Percentiles rank a stretch among this genome's conserved stretches.
Evolutionary conservation across 495 filamentous ascomycete species (phyloP).

Genomic region (Aspergillus saccharolyticus): DNA sequence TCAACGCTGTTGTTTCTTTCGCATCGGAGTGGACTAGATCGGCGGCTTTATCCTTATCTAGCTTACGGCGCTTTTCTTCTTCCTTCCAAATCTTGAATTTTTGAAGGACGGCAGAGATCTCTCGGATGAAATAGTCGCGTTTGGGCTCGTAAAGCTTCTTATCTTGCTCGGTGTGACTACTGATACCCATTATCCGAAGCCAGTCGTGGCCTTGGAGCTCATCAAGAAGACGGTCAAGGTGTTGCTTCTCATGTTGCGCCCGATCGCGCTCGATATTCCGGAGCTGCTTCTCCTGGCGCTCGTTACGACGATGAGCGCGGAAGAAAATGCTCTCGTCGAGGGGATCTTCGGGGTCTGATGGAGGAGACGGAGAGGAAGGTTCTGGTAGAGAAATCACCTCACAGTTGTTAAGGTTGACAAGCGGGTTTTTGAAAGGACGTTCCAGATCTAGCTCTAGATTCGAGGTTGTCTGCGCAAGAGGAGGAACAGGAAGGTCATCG

Average conservation of each 20-base stretch:
- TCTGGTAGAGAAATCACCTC: conserved; percentile 28
- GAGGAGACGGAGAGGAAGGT: neutral
- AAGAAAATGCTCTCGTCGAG: conserved; percentile 64
- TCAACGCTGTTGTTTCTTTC: neutral
- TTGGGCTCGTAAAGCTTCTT: conserved; percentile 85
- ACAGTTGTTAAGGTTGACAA: conserved; percentile 34
- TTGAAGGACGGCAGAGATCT: conserved; percentile 71
- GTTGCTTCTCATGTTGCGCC: conserved; percentile 86
- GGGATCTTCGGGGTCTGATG: conserved; percentile 52
- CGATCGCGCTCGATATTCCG: conserved; percentile 90
- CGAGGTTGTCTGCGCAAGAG: conserved; percentile 9
- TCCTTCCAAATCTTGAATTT: conserved; percentile 87
- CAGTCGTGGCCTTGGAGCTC: conserved; percentile 88
- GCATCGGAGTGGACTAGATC: neutral
- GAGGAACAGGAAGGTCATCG: conserved; percentile 38
- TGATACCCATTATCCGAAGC: conserved; percentile 90
- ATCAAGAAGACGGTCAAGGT: conserved; percentile 79
- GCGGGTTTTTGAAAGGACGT: conserved; percentile 37
- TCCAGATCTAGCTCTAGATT: conserved; percentile 16
- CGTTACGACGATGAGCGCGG: conserved; percentile 67
- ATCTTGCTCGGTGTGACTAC: conserved; percentile 72
- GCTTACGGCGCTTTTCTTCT: conserved; percentile 77
- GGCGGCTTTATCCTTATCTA: conserved; percentile 56
- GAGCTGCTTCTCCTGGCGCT: conserved; percentile 85
- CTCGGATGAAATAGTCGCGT: conserved; percentile 72